Percentiles rank a stretch among this genome's conserved stretches.
Conservation (phyloP, 345 rosid species). For the Arabidopsis thaliana region TAIR10.1 NC_003070.9:9220501-9221000, state of each 20-base stretch:
- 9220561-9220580: not conserved
- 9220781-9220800: conserved; percentile 20
- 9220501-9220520: conserved; percentile 9
- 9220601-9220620: not conserved
- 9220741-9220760: conserved; percentile 16
- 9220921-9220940: conserved; percentile 12
- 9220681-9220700: not conserved
- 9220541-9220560: not conserved
- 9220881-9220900: conserved; percentile 29
- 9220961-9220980: not conserved
- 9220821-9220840: conserved; percentile 22
- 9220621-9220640: not conserved
- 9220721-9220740: conserved; percentile 20
- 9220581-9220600: conserved; percentile 3
- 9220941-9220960: conserved; percentile 20
- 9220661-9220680: not conserved
- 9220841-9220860: not conserved
- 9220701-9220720: not conserved
- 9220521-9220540: conserved; percentile 25
- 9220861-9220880: conserved; percentile 26
- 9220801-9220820: conserved; percentile 25
- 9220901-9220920: conserved; percentile 29
- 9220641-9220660: not conserved
- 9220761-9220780: conserved; percentile 22
- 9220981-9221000: conserved; percentile 4